A percentile compares a stretch with the other conserved stretches of the same genome.
phyloP scores from a whole-genome alignment of 2,329 filamentous ascomycete genomes.

The Rutstroemia sp. region DNA sequence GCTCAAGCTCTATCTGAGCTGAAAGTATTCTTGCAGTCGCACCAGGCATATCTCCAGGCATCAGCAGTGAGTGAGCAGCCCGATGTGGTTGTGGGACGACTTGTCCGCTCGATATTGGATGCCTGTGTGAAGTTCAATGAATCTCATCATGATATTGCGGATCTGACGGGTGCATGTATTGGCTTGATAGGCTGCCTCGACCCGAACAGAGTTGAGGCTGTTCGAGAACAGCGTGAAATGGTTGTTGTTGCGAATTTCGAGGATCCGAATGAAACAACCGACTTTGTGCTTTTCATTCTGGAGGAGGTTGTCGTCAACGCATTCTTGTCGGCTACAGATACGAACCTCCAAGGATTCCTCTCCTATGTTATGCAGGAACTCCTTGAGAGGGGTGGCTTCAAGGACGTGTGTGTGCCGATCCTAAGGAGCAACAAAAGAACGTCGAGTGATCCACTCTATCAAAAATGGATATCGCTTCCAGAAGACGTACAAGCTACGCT shows the following conservation, averaged over 20 bases:
- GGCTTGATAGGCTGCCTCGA: conserved; percentile 89
- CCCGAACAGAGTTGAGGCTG: conserved; percentile 77
- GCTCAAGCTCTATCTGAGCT: conserved; percentile 75
- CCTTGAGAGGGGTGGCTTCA: conserved; percentile 69
- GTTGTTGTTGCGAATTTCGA: conserved; percentile 85
- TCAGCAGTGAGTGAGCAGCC: conserved; percentile 79
- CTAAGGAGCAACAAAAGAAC: conserved; percentile 31
- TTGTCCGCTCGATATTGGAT: conserved; percentile 76
- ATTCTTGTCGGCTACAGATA: conserved; percentile 85
- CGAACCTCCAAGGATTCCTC: conserved; percentile 80
- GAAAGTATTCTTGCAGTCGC: conserved; percentile 58
- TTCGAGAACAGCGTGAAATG: conserved; percentile 72
- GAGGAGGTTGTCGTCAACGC: conserved; percentile 84
- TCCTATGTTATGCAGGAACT: conserved; percentile 94
- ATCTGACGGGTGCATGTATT: conserved; percentile 72
- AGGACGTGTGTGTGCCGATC: conserved; percentile 37
- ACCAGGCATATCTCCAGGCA: conserved; percentile 74
- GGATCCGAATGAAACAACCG: conserved; percentile 65
- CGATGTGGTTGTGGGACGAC: conserved; percentile 60
- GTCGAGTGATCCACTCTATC: conserved; percentile 50
- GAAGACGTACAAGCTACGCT: conserved; percentile 72
- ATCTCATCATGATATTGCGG: conserved; percentile 57
- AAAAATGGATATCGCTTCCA: conserved; percentile 72
- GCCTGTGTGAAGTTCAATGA: conserved; percentile 75
- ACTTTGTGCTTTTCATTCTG: conserved; percentile 80